phyloP scores from a whole-genome alignment of 495 filamentous ascomycete species.

The Alectoria sarmentosa region DNA sequence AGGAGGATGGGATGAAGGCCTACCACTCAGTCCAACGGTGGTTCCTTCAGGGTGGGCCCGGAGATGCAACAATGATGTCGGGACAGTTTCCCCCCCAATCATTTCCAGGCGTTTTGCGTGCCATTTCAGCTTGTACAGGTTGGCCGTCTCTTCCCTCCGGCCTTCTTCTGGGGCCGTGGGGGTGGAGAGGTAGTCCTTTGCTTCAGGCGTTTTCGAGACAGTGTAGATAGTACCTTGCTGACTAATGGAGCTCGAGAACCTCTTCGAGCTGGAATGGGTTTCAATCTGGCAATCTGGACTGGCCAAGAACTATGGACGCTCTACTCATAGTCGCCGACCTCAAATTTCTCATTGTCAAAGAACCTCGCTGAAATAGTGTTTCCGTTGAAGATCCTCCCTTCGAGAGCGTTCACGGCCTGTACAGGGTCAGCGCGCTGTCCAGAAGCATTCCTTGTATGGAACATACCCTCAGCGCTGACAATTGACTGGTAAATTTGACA shows the following conservation, averaged over 20 bases:
- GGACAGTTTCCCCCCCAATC: slow-evolving; percentile 1
- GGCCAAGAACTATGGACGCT: neutral
- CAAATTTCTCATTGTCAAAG: slow-evolving; percentile 76
- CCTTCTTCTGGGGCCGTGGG: neutral
- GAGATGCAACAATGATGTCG: slow-evolving; percentile 4
- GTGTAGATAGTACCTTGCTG: slow-evolving; percentile 1
- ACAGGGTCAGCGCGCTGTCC: slow-evolving; percentile 1
- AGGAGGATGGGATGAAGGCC: neutral
- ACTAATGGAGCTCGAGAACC: neutral
- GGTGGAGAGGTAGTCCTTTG: neutral
- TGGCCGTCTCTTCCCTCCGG: neutral
- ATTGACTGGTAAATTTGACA: slow-evolving; percentile 76
- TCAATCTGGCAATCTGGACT: neutral
- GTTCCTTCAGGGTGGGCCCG: neutral
- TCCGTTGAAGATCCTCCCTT: slow-evolving; percentile 79
- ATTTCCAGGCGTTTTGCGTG: slow-evolving; percentile 8
- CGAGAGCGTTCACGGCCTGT: slow-evolving; percentile 80
- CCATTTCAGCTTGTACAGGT: slow-evolving; percentile 13
- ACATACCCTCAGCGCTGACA: slow-evolving; percentile 75
- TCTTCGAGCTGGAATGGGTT: neutral
- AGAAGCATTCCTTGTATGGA: slow-evolving; percentile 5
- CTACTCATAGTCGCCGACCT: slow-evolving; percentile 56
- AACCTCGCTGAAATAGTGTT: slow-evolving; percentile 72
- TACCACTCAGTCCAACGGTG: neutral
- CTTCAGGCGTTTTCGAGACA: neutral